Base-by-base conservation (phyloP, 805 yeast genomes). In the Wickerhamiella vanderwaltii region DNA sequence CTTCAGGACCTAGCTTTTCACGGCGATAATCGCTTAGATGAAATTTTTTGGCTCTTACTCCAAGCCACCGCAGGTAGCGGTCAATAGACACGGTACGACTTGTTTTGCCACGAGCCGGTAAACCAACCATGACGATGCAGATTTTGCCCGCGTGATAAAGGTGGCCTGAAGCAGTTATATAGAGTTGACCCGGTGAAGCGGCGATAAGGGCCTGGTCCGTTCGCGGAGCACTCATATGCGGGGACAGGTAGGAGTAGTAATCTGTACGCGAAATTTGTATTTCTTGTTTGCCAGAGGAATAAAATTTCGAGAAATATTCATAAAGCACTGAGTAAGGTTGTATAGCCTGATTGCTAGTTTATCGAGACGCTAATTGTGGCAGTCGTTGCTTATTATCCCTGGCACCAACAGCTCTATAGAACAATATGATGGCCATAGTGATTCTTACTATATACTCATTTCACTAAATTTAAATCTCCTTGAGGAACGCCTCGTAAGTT, bases 21-120 rank as follows among this genome's bases (percentile, higher is more conserved):
- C 95, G 71, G 53, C 96, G 72, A 56, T 87, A 88, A 58, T 91
- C 93, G 18, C 95, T 91, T 46, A 87, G 72, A 61, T 88, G 97
- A 64, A 84, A 88, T 22, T 85, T 75, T 52, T 85, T 87, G 1
- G 95, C 79, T 54, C 82, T 79, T 16, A 91, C 97, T 4, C 98
- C 98, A 34, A 91, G 66, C 98, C 98, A 91, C 53, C 96, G 72
- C 50, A 93, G 67, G 59, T 87, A 91, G 45, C 98, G 72, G 3
- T 95, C 85, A 48, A 91, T 68, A 11, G 94, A 79, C 29, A 88
- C 96, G 5, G 95, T 80, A 39, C 88, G 67, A 57, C 86, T 85
- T 1, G 98, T 91, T 58, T 91, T 91, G 2, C 97, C 96, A 36
- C 97, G 71, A 1, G 95, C 97, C 2, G 98, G 97, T 46, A 87